Conservation (phyloP, 805 yeast species). For the Ascoidea tarda region DNA sequence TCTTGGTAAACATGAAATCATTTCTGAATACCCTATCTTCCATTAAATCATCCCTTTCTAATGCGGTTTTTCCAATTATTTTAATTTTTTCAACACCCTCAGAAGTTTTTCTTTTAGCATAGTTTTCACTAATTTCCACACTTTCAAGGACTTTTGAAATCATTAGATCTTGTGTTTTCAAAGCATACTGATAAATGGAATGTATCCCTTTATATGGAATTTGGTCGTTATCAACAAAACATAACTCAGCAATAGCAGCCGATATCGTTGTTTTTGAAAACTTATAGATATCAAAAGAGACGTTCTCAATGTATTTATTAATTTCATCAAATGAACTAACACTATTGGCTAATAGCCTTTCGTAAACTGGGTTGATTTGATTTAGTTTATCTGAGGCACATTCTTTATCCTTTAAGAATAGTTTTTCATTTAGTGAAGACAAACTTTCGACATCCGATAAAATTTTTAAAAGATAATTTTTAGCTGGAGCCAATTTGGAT, state of each 20-base stretch:
- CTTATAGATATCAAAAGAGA: slow-evolving; percentile 44
- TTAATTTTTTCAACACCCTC: slow-evolving; percentile 49
- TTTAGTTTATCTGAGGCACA: slow-evolving; percentile 34
- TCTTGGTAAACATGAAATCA: slow-evolving; percentile 72
- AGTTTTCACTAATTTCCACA: slow-evolving; percentile 50
- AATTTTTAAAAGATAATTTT: slow-evolving; percentile 64
- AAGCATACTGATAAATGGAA: slow-evolving; percentile 56
- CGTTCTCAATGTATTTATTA: slow-evolving; percentile 46
- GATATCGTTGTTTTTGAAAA: slow-evolving; percentile 40
- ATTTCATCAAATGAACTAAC: slow-evolving; percentile 41
- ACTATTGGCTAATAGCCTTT: slow-evolving; percentile 35
- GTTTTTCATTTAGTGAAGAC: slow-evolving; percentile 46
- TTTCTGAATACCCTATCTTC: slow-evolving; percentile 50
- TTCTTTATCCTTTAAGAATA: slow-evolving; percentile 34
- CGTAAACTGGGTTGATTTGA: slow-evolving; percentile 50
- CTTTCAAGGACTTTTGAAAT: slow-evolving; percentile 49
- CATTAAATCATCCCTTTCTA: slow-evolving; percentile 44
- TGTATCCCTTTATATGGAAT: slow-evolving; percentile 49
- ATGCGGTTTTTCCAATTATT: slow-evolving; percentile 41
- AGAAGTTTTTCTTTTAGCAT: slow-evolving; percentile 49
- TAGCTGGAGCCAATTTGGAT: slow-evolving; percentile 86
- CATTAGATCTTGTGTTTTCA: slow-evolving; percentile 52
- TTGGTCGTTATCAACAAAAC: slow-evolving; percentile 32
- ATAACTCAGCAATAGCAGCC: slow-evolving; percentile 29
- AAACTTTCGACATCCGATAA: slow-evolving; percentile 49